Conservation (phyloP, 2,329 filamentous ascomycete species). For the Lasiodiplodia hormozganensis region DNA sequence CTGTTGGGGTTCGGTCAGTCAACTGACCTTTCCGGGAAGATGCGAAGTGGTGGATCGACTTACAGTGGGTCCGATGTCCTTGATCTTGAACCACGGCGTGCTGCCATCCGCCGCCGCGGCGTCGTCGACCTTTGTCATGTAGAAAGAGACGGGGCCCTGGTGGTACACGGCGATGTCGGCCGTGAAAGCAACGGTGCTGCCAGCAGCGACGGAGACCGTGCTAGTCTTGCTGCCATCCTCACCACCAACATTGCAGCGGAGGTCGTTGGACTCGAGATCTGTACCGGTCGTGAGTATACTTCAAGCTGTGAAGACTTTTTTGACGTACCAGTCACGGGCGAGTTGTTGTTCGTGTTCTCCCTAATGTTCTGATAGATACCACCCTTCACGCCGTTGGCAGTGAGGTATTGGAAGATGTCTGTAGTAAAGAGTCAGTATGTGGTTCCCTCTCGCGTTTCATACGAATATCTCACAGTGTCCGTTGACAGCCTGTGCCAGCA, state of each 20-base stretch:
- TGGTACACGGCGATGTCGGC: constrained; percentile 48
- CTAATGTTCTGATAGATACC: constrained; percentile 45
- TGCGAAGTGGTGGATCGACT: neutral
- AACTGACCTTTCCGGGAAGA: neutral
- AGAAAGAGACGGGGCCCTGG: constrained; percentile 47
- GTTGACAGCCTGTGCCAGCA: constrained; percentile 43
- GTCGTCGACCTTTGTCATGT: constrained; percentile 46
- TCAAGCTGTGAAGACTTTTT: neutral
- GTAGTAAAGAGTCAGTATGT: constrained; percentile 18
- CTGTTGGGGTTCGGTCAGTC: constrained; percentile 19
- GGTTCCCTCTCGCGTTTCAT: neutral
- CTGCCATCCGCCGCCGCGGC: constrained; percentile 45
- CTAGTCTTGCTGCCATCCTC: constrained; percentile 39
- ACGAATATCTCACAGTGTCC: constrained; percentile 41
- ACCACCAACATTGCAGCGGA: constrained; percentile 48
- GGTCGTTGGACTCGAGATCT: constrained; percentile 39
- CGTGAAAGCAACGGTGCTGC: constrained; percentile 44
- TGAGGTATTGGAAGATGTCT: constrained; percentile 49
- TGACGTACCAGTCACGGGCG: constrained; percentile 40
- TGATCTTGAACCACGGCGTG: constrained; percentile 48
- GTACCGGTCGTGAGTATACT: neutral
- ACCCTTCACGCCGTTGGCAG: constrained; percentile 45
- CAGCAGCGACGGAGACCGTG: constrained; percentile 45
- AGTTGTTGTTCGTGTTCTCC: constrained; percentile 48
- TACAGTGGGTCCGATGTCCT: constrained; percentile 45